Evolutionary conservation across 192 early-diverging fungal species (phyloP).

Genomic region (Phlyctochytrium planicorne): DNA sequence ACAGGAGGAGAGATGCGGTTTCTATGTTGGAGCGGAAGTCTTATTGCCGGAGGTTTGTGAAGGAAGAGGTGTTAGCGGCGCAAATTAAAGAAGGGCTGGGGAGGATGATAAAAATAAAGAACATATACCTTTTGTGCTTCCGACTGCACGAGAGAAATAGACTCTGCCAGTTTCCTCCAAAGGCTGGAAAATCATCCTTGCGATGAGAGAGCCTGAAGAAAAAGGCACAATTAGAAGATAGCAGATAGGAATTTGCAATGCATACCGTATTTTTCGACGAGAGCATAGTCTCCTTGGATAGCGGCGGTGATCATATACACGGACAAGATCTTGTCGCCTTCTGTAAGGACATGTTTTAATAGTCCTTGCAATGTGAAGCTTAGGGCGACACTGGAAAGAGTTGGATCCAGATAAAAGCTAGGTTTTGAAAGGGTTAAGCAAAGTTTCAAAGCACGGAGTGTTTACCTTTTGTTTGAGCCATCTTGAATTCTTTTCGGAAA

Average conservation of each 20-base stretch:
- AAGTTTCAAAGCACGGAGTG: too few relatives aligned
- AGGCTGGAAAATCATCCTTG: constrained; percentile 88
- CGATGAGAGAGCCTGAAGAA: constrained; percentile 84
- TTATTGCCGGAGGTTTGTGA: background rate
- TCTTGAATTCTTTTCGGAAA: background rate
- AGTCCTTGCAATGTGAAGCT: constrained; percentile 83
- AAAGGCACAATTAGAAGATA: background rate
- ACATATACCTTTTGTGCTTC: background rate
- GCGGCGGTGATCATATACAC: constrained; percentile 35
- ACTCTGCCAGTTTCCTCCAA: constrained; percentile 88
- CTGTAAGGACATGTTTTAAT: constrained; percentile 91
- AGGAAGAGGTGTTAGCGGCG: background rate
- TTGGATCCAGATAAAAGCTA: constrained; percentile 58
- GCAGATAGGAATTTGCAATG: background rate
- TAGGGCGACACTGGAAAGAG: constrained; percentile 64
- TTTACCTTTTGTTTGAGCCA: background rate
- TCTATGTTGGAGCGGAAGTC: background rate
- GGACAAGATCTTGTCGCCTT: constrained; percentile 96
- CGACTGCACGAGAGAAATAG: constrained; percentile 70
- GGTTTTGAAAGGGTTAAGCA: background rate
- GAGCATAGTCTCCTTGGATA: constrained; percentile 79
- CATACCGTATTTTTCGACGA: constrained; percentile 80
- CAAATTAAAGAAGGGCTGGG: too few relatives aligned
- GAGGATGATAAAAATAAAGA: constrained; percentile 8
- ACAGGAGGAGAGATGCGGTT: constrained; percentile 21